Evolutionary conservation across 2,329 filamentous ascomycete genomes (phyloP).

Genomic region (Aspergillus japonicus): DNA sequence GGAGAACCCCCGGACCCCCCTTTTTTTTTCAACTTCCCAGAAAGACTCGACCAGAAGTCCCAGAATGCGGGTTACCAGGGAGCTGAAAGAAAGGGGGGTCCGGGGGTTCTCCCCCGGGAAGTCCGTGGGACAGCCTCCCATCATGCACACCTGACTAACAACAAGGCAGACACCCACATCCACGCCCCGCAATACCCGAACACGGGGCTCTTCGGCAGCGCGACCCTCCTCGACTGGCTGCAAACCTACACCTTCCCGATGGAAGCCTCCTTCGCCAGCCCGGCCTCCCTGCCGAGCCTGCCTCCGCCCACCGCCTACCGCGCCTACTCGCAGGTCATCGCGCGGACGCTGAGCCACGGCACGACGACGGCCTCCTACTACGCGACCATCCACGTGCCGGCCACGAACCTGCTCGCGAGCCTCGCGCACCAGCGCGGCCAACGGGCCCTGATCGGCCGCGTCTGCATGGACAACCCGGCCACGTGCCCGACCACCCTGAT

Average conservation of each 20-base stretch:
- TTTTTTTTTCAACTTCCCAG: no score
- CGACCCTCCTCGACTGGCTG: conserved; percentile 90
- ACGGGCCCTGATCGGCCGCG: conserved; percentile 83
- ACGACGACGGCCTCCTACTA: conserved; percentile 96
- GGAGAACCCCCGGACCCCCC: no score
- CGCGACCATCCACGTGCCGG: conserved; percentile 79
- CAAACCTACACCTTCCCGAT: conserved; percentile 93
- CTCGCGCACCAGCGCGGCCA: conserved; percentile 79
- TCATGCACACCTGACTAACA: not conserved
- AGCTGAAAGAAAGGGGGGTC: no score
- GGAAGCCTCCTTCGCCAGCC: conserved; percentile 67
- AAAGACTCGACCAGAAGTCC: no score
- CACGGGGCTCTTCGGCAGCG: conserved; percentile 86
- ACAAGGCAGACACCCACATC: conserved; percentile 76
- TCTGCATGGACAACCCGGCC: conserved; percentile 80
- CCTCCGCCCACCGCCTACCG: conserved; percentile 28
- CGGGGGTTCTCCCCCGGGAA: no score
- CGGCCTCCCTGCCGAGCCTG: conserved; percentile 17
- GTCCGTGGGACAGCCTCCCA: no score
- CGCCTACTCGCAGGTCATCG: conserved; percentile 76
- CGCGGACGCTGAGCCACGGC: conserved; percentile 79
- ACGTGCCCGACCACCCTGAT: conserved; percentile 75
- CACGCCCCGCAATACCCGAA: conserved; percentile 96
- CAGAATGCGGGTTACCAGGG: no score
- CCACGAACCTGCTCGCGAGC: conserved; percentile 87